Evolutionary conservation across 2,329 filamentous ascomycete species (phyloP).

Genomic region (Colletotrichum higginsianum): DNA sequence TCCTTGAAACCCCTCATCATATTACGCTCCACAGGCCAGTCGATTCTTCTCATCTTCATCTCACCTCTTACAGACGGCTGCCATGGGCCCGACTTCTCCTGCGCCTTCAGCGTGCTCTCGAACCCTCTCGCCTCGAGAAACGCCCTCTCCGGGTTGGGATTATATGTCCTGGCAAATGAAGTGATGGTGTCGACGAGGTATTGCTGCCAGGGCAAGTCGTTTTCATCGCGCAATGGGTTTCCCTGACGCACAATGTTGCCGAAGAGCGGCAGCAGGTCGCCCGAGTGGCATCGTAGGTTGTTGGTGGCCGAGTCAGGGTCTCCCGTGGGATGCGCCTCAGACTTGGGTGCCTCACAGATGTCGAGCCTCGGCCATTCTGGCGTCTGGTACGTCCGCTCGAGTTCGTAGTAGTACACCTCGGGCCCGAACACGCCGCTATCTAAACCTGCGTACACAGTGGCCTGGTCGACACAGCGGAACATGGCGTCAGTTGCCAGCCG

Average conservation of each 20-base stretch:
- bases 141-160: slow-evolving; percentile 59
- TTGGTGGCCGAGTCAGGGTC: slow-evolving; percentile 55
- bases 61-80: slow-evolving; percentile 54
- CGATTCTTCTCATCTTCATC: slow-evolving; percentile 59
- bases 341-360: slow-evolving; percentile 57
- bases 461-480: slow-evolving; percentile 73
- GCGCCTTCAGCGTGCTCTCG: slow-evolving; percentile 51
- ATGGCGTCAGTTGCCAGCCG: slow-evolving; percentile 71
- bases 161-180: slow-evolving; percentile 58
- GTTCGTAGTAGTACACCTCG: slow-evolving; percentile 71
- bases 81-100: slow-evolving; percentile 55
- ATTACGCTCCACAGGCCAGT: slow-evolving; percentile 50
- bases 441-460: slow-evolving; percentile 67
- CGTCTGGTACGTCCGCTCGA: slow-evolving; percentile 69
- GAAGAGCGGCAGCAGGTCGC: slow-evolving; percentile 61
- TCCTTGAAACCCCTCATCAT: slow-evolving; percentile 57
- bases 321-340: slow-evolving; percentile 54
- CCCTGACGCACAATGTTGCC: slow-evolving; percentile 54
- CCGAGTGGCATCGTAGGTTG: slow-evolving; percentile 65
- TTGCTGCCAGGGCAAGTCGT: slow-evolving; percentile 43
- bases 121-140: slow-evolving; percentile 51
- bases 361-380: slow-evolving; percentile 68
- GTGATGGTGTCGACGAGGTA: slow-evolving; percentile 59
- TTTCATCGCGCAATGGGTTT: slow-evolving; percentile 55
- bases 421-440: slow-evolving; percentile 59